Evolutionary conservation across 2,329 filamentous ascomycete species (phyloP).

Genomic region (Pestalotiopsis sp.): DNA sequence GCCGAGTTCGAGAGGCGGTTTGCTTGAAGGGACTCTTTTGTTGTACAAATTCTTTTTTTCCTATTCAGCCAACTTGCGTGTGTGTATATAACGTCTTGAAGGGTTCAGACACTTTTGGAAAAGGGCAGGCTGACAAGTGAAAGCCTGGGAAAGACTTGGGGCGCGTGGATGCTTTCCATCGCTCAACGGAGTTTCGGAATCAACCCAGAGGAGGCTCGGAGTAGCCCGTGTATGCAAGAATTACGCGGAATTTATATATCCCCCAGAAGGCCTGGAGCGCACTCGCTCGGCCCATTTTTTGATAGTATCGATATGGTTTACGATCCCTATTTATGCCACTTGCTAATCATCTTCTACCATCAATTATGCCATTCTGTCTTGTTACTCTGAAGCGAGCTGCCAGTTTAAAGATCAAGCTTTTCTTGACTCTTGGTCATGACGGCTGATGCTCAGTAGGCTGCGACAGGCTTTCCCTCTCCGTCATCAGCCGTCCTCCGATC

Average conservation of each 20-base stretch:
- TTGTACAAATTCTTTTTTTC: neutral
- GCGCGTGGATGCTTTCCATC: constrained; percentile 10
- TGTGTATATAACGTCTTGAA: constrained; percentile 3
- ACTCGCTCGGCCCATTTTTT: neutral
- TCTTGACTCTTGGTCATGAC: no score
- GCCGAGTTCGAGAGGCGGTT: constrained; percentile 81
- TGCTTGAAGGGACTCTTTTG: constrained; percentile 23
- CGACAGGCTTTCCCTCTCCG: neutral
- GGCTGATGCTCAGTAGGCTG: neutral
- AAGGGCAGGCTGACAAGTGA: neutral
- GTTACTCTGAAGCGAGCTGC: no score
- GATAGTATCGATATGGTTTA: neutral
- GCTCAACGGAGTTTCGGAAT: constrained; percentile 8
- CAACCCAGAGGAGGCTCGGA: neutral
- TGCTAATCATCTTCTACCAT: neutral
- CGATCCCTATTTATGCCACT: neutral
- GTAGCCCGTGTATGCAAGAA: neutral
- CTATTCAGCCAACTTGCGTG: neutral
- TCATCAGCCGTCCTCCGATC: constrained; percentile 13
- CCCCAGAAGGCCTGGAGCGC: neutral
- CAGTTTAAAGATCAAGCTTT: no score
- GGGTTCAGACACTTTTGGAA: neutral
- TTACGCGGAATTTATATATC: neutral
- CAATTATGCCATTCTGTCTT: no score
- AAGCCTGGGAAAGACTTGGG: constrained; percentile 1